Conservation (phyloP, 148 eudicot species). For the Pouteria glomerata region DNA sequence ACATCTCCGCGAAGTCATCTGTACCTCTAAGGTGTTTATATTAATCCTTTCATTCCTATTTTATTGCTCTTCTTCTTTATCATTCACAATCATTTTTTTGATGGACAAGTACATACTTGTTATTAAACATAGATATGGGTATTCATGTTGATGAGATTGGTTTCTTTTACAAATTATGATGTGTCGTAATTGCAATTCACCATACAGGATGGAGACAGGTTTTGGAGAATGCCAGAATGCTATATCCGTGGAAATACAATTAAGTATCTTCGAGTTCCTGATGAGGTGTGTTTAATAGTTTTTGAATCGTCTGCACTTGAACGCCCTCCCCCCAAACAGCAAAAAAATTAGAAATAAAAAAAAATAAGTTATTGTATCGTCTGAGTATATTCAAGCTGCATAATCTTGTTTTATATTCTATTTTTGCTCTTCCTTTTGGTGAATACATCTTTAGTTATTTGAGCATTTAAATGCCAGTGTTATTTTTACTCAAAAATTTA, state of each 20-base stretch:
- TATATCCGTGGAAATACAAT: conserved; percentile 91
- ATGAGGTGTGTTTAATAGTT: conserved; percentile 34
- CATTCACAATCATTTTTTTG: too few relatives aligned
- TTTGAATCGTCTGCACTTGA: neutral
- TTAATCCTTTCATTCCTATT: neutral
- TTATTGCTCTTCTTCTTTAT: too few relatives aligned
- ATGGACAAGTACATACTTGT: too few relatives aligned
- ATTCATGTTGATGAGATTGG: too few relatives aligned
- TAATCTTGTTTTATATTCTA: neutral
- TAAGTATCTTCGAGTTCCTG: conserved; percentile 60
- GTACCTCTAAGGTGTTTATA: conserved; percentile 93
- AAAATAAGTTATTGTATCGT: neutral
- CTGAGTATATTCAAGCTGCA: neutral
- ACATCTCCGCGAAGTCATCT: conserved; percentile 93
- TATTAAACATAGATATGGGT: too few relatives aligned
- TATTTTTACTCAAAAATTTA: neutral
- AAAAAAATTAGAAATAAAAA: neutral
- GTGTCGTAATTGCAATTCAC: neutral
- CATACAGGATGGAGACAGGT: conserved; percentile 85
- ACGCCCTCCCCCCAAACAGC: too few relatives aligned
- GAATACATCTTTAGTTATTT: neutral
- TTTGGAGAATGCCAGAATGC: conserved; percentile 95
- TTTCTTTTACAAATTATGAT: neutral
- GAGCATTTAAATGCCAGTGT: neutral
- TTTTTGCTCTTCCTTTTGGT: neutral